Evolutionary conservation across 2,329 filamentous ascomycete genomes (phyloP).

Genomic region (Hymenoscyphus occultus): DNA sequence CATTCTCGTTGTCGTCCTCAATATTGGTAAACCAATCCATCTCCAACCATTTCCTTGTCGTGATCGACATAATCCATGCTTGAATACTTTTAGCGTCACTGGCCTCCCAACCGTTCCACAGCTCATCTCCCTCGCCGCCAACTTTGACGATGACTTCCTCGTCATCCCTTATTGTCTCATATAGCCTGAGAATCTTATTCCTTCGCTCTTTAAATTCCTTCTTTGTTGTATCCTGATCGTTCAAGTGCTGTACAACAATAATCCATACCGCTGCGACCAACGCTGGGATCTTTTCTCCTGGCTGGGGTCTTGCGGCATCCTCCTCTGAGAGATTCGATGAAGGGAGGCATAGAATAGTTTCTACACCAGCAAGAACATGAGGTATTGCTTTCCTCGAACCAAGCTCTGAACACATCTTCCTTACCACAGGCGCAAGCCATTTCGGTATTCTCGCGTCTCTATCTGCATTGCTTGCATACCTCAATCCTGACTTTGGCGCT

Average conservation of each 20-base stretch:
- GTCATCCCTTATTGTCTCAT: constrained; percentile 40
- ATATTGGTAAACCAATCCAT: constrained; percentile 60
- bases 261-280: constrained; percentile 60
- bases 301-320: not conserved
- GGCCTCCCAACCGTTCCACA: constrained; percentile 53
- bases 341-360: constrained; percentile 43
- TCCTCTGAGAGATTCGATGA: constrained; percentile 18
- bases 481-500: constrained; percentile 29
- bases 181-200: constrained; percentile 46
- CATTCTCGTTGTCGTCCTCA: constrained; percentile 36
- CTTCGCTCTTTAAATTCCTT: constrained; percentile 47
- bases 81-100: constrained; percentile 56
- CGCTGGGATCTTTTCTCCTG: constrained; percentile 45
- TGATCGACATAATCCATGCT: constrained; percentile 57
- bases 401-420: constrained; percentile 62
- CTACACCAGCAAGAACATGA: constrained; percentile 72
- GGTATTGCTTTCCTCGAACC: constrained; percentile 61
- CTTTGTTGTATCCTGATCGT: constrained; percentile 36
- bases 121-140: constrained; percentile 42
- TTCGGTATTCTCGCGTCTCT: constrained; percentile 42
- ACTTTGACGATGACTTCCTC: constrained; percentile 44
- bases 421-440: constrained; percentile 69
- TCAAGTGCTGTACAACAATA: constrained; percentile 53
- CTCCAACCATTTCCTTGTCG: constrained; percentile 46
- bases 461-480: constrained; percentile 23